Conservation (phyloP, 192 early-diverging fungal genomes). For the Pilaira anomala region DNA sequence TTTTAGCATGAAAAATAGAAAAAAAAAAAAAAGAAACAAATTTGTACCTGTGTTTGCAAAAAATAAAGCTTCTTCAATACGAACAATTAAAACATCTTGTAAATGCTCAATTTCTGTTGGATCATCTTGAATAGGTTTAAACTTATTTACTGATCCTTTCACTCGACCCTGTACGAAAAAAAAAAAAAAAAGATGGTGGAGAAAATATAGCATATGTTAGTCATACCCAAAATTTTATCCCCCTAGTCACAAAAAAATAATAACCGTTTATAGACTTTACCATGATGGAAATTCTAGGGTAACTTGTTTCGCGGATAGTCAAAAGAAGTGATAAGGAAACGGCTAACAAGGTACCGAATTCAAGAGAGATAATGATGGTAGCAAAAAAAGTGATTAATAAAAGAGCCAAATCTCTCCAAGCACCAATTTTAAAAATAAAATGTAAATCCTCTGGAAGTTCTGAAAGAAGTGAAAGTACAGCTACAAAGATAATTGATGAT, state of each 20-base stretch:
- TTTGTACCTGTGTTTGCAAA: constrained; percentile 81
- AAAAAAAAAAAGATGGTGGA: not conserved
- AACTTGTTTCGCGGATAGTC: constrained; percentile 88
- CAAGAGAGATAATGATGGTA: constrained; percentile 84
- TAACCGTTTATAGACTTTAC: constrained; percentile 32
- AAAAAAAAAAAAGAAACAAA: not conserved
- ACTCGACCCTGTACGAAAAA: constrained; percentile 40
- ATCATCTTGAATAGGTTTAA: constrained; percentile 60
- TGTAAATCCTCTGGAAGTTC: constrained; percentile 69
- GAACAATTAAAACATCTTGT: constrained; percentile 81
- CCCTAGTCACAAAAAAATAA: not conserved
- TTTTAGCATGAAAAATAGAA: not conserved
- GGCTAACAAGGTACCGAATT: constrained; percentile 88
- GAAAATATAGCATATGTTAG: not conserved
- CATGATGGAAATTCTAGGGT: constrained; percentile 72
- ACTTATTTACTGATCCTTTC: constrained; percentile 55
- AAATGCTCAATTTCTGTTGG: constrained; percentile 69
- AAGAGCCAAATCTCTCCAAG: constrained; percentile 80
- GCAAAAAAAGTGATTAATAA: constrained; percentile 82
- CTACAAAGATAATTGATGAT: constrained; percentile 76
- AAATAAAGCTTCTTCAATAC: constrained; percentile 89
- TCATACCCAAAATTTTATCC: not conserved
- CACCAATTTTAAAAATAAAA: constrained; percentile 75
- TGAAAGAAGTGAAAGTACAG: constrained; percentile 74
- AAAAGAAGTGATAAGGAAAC: constrained; percentile 82